Percentiles rank a stretch among this genome's conserved stretches.
These are phyloP conservation scores for Physcomitrellopsis africana DNA, from an alignment of 225 moss, liverwort and hornwort genomes.

Conservation along the genomic window DNA sequence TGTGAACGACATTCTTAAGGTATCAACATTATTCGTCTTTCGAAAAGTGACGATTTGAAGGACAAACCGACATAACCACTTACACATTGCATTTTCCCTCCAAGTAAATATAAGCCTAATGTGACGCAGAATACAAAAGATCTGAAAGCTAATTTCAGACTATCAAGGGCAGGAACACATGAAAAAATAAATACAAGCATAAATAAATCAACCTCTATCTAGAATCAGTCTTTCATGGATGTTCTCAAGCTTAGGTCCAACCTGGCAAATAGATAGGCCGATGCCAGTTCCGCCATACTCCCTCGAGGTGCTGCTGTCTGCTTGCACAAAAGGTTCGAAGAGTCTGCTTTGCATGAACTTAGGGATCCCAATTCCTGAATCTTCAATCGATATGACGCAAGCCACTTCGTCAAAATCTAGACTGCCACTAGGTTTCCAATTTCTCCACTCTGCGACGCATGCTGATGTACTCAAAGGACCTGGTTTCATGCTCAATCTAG, in stretches of 20 bases:
- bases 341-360: slow-evolving; percentile 73
- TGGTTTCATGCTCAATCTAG: slow-evolving; percentile 82
- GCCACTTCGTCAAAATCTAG: slow-evolving; percentile 48
- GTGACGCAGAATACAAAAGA: too few relatives aligned
- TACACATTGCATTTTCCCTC: too few relatives aligned
- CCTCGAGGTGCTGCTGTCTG: slow-evolving; percentile 88
- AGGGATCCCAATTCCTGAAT: slow-evolving; percentile 87
- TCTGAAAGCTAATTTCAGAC: too few relatives aligned
- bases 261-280: slow-evolving; percentile 92
- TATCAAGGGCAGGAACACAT: too few relatives aligned
- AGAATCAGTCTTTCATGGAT: too few relatives aligned
- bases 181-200: too few relatives aligned
- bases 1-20: background rate
- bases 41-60: too few relatives aligned
- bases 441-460: slow-evolving; percentile 63
- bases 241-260: background rate
- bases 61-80: background rate
- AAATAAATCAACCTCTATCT: too few relatives aligned
- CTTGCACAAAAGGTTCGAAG: slow-evolving; percentile 90
- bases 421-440: slow-evolving; percentile 55
- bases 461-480: slow-evolving; percentile 49
- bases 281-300: slow-evolving; percentile 96
- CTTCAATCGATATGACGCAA: slow-evolving; percentile 77
- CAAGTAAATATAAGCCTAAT: too few relatives aligned
- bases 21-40: too few relatives aligned